Evolutionary conservation across 2,329 filamentous ascomycete species (phyloP).

Genomic region (Massarina eburnea): DNA sequence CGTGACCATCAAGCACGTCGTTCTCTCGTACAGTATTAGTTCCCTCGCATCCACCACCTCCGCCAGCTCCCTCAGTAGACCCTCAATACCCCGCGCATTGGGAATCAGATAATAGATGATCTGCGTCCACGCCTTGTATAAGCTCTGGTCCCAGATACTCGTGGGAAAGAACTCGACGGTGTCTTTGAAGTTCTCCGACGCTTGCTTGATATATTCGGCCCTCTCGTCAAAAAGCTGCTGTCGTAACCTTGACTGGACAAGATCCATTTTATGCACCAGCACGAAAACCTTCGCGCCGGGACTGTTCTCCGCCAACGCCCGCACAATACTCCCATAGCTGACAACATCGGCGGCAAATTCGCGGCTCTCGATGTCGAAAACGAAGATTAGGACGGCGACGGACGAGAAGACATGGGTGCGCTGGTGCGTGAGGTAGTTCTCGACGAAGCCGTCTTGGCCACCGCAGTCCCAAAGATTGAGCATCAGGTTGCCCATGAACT

Average conservation of each 20-base stretch:
- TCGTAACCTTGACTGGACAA: conserved; percentile 78
- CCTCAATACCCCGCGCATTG: conserved; percentile 85
- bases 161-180: conserved; percentile 83
- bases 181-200: conserved; percentile 68
- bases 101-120: conserved; percentile 99
- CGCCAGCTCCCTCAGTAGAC: conserved; percentile 78
- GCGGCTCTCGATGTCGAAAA: conserved; percentile 96
- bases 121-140: conserved; percentile 97
- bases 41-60: conserved; percentile 89
- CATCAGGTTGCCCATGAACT: conserved; percentile 96
- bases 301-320: conserved; percentile 84
- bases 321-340: conserved; percentile 88
- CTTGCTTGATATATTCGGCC: conserved; percentile 72
- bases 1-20: conserved; percentile 94
- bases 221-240: conserved; percentile 84
- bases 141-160: conserved; percentile 96
- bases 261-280: conserved; percentile 98
- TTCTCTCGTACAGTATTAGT: conserved; percentile 90
- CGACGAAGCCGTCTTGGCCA: conserved; percentile 97
- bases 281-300: conserved; percentile 83
- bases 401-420: conserved; percentile 95
- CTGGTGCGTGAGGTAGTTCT: conserved; percentile 95
- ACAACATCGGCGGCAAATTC: conserved; percentile 92
- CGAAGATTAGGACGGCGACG: conserved; percentile 96
- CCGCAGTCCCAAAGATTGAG: conserved; percentile 99